These are phyloP conservation scores for Eleusine coracana DNA, from an alignment of 176 grass and related monocot genomes.

Conservation along the genomic window DNA sequence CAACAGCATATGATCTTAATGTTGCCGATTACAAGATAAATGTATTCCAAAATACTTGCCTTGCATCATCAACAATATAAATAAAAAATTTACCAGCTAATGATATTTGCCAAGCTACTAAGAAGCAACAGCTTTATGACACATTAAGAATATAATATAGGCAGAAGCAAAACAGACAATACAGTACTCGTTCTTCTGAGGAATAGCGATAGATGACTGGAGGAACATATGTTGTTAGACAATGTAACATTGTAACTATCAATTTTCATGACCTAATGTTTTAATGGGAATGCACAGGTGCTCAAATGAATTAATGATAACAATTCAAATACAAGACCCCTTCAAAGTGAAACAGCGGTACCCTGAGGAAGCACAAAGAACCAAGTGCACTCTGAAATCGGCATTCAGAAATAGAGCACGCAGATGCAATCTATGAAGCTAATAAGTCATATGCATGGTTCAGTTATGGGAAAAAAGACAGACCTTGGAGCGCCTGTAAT, in stretches of 20 bases:
- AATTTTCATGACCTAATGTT: background rate
- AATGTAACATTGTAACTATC: conserved; percentile 1
- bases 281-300: background rate
- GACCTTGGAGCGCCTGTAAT: conserved; percentile 81
- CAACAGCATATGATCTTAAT: background rate
- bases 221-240: background rate
- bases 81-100: background rate
- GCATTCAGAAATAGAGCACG: background rate
- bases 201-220: background rate
- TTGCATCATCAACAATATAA: background rate
- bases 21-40: background rate
- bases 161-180: background rate
- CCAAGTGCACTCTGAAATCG: background rate
- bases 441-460: background rate
- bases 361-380: background rate
- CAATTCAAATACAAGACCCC: background rate
- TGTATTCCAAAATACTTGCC: background rate
- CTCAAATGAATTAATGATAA: conserved; percentile 12
- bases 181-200: background rate
- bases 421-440: background rate
- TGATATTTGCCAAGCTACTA: background rate
- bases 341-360: background rate
- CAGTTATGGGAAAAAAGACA: conserved; percentile 7
- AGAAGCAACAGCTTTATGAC: conserved; percentile 18
- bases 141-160: conserved; percentile 23